A percentile compares a stretch with the other conserved stretches of the same genome.
Evolutionary conservation across 768 basidiomycete genomes (phyloP).

Genomic region (Asterophora lycoperdoides): DNA sequence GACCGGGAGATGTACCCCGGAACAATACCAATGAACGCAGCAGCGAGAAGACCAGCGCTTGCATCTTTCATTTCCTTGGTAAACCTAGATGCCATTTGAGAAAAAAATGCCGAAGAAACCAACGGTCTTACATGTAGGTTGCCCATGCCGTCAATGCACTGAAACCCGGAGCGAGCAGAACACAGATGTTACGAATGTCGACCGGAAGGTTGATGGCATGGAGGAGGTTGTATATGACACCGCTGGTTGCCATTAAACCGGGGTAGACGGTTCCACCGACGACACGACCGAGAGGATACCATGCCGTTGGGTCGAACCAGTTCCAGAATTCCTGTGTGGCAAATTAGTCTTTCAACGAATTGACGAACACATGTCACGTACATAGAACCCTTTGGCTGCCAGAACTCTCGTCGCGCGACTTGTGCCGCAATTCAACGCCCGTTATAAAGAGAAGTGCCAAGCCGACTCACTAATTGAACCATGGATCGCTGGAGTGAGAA

Average conservation of each 20-base stretch:
- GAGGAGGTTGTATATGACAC: constrained; percentile 91
- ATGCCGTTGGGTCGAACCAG: constrained; percentile 99
- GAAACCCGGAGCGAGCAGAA: constrained; percentile 94
- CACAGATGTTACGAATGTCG: constrained; percentile 96
- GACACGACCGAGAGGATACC: constrained; percentile 98
- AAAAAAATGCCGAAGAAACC: neutral
- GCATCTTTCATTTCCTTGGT: constrained; percentile 96
- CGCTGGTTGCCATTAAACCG: constrained; percentile 96
- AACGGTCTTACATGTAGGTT: constrained; percentile 76
- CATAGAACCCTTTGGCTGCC: constrained; percentile 93
- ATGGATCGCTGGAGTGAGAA: constrained; percentile 69
- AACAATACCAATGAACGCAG: constrained; percentile 96
- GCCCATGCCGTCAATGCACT: constrained; percentile 96
- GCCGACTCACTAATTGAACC: constrained; percentile 94
- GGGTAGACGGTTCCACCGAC: constrained; percentile 99
- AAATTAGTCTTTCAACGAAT: neutral
- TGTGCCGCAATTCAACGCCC: constrained; percentile 15
- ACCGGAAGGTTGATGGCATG: constrained; percentile 90
- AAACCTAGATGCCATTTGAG: constrained; percentile 51
- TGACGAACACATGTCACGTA: constrained; percentile 35
- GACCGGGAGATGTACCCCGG: constrained; percentile 99
- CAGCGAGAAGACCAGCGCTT: constrained; percentile 93
- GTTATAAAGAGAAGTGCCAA: constrained; percentile 13
- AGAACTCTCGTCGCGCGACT: constrained; percentile 93
- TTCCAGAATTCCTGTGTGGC: constrained; percentile 93